These are phyloP conservation scores for Akanthomyces uredinophilus DNA, from an alignment of 2,329 filamentous ascomycete species.

Conservation along the genomic window DNA sequence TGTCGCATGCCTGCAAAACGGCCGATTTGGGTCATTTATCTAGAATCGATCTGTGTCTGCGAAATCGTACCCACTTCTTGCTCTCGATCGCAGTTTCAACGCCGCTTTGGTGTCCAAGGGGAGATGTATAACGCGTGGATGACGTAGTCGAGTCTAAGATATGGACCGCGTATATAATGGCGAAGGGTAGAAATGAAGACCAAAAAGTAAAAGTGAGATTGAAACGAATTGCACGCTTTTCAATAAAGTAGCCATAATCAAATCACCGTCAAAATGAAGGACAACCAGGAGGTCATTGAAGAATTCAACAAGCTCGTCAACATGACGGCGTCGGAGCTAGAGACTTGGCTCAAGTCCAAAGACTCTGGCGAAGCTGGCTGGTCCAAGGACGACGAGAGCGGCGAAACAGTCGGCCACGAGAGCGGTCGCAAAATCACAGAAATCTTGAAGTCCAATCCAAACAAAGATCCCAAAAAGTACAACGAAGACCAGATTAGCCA, in stretches of 20 bases:
- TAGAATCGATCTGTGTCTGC: not conserved
- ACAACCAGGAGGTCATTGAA: conserved; percentile 30
- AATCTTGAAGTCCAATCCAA: conserved; percentile 57
- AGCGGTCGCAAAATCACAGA: conserved; percentile 59
- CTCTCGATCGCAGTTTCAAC: not conserved
- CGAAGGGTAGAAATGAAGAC: not conserved
- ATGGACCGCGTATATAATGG: not conserved
- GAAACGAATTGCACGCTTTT: not conserved
- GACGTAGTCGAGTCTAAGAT: not conserved
- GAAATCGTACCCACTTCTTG: not conserved
- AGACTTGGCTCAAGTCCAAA: conserved; percentile 56
- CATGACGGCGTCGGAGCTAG: conserved; percentile 56
- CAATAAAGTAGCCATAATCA: not conserved
- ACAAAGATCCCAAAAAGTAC: conserved; percentile 52
- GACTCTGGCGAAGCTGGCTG: conserved; percentile 55
- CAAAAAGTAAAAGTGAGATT: not conserved
- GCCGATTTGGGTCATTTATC: not conserved
- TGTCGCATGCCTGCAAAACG: not conserved
- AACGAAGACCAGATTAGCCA: conserved; percentile 50
- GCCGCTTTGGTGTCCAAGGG: not conserved
- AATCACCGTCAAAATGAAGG: conserved; percentile 20
- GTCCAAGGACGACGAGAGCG: conserved; percentile 51
- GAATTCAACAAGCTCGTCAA: conserved; percentile 65
- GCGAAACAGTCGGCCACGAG: conserved; percentile 59
- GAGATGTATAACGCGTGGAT: conserved; percentile 3